A percentile compares a stretch with the other conserved stretches of the same genome.
Evolutionary conservation across 164 flowering plant genomes (phyloP).

Genomic region (Dillenia turbinata): DNA sequence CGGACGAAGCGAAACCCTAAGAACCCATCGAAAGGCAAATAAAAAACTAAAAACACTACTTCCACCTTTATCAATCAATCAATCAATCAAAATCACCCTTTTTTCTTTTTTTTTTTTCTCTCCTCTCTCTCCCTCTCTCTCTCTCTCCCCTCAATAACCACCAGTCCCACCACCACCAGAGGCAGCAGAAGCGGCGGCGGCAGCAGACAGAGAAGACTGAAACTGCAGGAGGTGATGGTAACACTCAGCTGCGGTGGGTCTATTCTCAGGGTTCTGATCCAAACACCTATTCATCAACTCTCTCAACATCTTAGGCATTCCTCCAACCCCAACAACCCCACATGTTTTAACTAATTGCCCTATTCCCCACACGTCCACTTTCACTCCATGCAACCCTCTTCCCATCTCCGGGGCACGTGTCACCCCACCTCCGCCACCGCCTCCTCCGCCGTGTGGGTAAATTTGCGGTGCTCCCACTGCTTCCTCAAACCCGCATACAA

Average conservation of each 20-base stretch:
- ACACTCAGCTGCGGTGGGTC: conserved; percentile 79
- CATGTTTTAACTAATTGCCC: conserved; percentile 48
- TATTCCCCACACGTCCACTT: conserved; percentile 75
- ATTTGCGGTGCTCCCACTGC: conserved; percentile 62
- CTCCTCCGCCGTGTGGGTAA: conserved; percentile 26
- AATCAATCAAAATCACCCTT: too few species aligned
- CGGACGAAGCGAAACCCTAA: too few species aligned
- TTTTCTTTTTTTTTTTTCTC: too few species aligned
- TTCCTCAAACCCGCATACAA: conserved; percentile 53
- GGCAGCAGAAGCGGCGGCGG: conserved; percentile 1
- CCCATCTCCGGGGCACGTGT: conserved; percentile 69
- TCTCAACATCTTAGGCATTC: conserved; percentile 41
- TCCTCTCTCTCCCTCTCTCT: too few species aligned
- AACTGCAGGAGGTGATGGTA: conserved; percentile 72
- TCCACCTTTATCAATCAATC: too few species aligned
- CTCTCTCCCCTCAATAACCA: too few species aligned
- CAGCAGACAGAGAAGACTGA: conserved; percentile 45
- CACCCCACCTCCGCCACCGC: conserved; percentile 23
- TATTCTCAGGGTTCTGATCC: conserved; percentile 63
- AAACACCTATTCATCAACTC: conserved; percentile 60
- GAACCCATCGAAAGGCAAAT: too few species aligned
- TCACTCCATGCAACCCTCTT: conserved; percentile 68
- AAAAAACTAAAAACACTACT: too few species aligned
- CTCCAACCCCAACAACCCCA: conserved; percentile 21
- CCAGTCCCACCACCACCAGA: too few species aligned